Conservation (phyloP, 2,329 filamentous ascomycete genomes). For the Paracoccidioides brasiliensis region DNA sequence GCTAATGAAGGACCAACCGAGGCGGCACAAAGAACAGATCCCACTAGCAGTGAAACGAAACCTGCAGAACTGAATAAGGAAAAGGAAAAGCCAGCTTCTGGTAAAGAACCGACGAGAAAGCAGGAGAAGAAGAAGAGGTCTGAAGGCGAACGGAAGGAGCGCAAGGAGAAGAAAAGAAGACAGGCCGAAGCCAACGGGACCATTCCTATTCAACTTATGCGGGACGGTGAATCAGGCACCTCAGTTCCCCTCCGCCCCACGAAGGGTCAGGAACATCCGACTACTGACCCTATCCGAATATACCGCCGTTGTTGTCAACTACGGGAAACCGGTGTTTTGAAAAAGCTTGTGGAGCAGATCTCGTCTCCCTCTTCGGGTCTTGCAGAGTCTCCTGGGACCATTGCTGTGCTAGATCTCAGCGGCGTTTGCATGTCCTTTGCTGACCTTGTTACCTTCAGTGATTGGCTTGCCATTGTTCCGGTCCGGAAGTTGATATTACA, state of each 20-base stretch:
- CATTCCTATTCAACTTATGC: conserved; percentile 69
- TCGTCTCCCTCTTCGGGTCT: conserved; percentile 54
- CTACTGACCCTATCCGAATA: conserved; percentile 81
- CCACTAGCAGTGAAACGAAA: conserved; percentile 12
- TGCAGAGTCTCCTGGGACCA: conserved; percentile 54
- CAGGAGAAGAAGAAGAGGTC: conserved; percentile 95
- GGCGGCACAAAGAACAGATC: conserved; percentile 3
- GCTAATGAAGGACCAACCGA: conserved; percentile 41
- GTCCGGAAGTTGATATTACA: conserved; percentile 77
- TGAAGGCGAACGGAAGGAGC: conserved; percentile 81
- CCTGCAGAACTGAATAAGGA: conserved; percentile 17
- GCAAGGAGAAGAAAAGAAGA: conserved; percentile 76
- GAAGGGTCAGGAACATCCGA: conserved; percentile 51
- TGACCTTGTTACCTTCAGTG: conserved; percentile 76
- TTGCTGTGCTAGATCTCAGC: conserved; percentile 70
- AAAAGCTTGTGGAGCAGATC: conserved; percentile 83
- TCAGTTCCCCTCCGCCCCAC: conserved; percentile 21
- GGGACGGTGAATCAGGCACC: conserved; percentile 44
- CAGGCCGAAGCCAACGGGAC: conserved; percentile 79
- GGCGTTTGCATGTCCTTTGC: conserved; percentile 71
- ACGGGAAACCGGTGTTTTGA: conserved; percentile 80
- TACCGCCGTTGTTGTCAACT: conserved; percentile 91
- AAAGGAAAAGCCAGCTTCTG: conserved; percentile 19
- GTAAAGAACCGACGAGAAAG: conserved; percentile 49
- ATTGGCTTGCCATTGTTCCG: conserved; percentile 88